Base-by-base conservation (phyloP, 163 green algal species). In the Chloroidium sp. region DNA sequence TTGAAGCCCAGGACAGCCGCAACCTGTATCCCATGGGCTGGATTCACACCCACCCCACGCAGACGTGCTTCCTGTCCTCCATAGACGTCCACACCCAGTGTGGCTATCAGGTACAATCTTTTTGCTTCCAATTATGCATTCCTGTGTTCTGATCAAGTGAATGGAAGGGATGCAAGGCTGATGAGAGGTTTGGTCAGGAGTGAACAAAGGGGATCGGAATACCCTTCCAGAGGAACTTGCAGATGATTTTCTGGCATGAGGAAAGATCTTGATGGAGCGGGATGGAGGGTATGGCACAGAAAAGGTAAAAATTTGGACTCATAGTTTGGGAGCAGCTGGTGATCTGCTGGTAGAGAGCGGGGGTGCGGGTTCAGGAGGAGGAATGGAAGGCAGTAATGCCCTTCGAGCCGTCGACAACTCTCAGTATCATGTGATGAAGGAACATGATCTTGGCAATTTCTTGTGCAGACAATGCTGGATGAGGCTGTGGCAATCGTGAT, bases 401-500 rank as follows among this genome's bases (percentile, higher is more conserved):
- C 68, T 74, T 10, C 13, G 68, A 36, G 36, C 14, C 74, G 12
- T 77, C 14, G 10, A 36, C 36, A 36, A 36, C 36, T 36, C 36
- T 36, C 36, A 36, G 36, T 36, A 36, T 36, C 36, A 36, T 36
- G 36, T 36, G 36, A 36, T 36, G 59, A 64, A 8, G 57, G 58
- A 68, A 69, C 58, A 36, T 36, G 36, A 36, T 36, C 1, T 10
- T 64, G 6, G 59, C 36, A 36, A 36, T 36, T 36, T 36, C 36
- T 36, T 36, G 62, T 84, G 80, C 91, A 96, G 90, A 95, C 93
- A 0, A 97, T 98, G 94, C 85, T 98, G 78, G 92, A 97, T 57
- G 95, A 99, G 85, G 93, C 95, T 1, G 87, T 99, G 12, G 95
- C 95, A 1, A 97, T 98, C 36, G 95, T 99, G 3, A 98, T 98